Conservation (phyloP, 345 rosid genomes). For the Gossypium australe region DNA sequence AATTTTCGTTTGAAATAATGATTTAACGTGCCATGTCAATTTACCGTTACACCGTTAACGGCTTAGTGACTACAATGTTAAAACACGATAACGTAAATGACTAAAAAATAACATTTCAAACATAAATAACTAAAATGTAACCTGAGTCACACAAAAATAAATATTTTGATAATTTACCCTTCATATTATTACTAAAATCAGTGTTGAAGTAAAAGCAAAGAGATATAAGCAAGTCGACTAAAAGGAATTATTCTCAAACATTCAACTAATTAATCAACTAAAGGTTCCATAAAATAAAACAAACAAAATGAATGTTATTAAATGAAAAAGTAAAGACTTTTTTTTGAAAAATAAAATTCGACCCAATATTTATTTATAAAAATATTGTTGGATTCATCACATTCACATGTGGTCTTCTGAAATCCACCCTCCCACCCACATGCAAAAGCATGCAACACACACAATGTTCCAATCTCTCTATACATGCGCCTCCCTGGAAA, state of each 20-base stretch:
- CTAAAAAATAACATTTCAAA: too few species aligned
- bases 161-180: too few species aligned
- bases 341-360: neutral
- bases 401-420: constrained; percentile 34
- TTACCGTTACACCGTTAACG: too few species aligned
- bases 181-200: too few species aligned
- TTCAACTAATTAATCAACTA: neutral
- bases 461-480: constrained; percentile 17
- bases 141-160: fast-evolving
- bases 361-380: neutral
- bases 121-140: too few species aligned
- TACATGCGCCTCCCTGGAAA: constrained; percentile 23
- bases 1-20: too few species aligned
- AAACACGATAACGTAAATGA: too few species aligned
- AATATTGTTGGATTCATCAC: neutral
- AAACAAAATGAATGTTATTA: neutral
- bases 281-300: neutral
- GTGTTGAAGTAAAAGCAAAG: neutral
- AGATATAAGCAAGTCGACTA: neutral
- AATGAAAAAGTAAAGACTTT: neutral
- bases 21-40: too few species aligned
- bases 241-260: neutral
- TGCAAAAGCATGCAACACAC: constrained; percentile 23
- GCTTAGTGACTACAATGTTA: too few species aligned
- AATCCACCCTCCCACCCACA: constrained; percentile 16